These are phyloP conservation scores for Claviceps capensis DNA, from an alignment of 2,329 filamentous ascomycete genomes.

Conservation along the genomic window DNA sequence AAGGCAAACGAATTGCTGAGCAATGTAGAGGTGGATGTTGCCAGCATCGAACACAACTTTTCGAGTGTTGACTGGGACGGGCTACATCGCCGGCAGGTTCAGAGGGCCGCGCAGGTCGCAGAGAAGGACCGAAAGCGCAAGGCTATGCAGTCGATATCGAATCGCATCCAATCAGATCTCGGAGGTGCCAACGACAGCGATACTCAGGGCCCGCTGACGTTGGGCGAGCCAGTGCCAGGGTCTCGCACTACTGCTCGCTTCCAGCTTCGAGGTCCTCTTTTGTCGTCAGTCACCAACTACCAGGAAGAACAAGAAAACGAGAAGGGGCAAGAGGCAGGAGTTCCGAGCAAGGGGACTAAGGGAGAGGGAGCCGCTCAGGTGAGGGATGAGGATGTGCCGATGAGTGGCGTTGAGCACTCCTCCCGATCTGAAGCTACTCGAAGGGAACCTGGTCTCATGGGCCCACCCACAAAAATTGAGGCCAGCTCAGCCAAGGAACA, in stretches of 20 bases:
- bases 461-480: constrained; percentile 29
- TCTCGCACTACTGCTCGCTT: constrained; percentile 37
- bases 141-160: constrained; percentile 41
- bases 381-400: constrained; percentile 36
- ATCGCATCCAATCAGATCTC: constrained; percentile 37
- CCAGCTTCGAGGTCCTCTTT: constrained; percentile 37
- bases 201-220: constrained; percentile 40
- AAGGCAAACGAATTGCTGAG: constrained; percentile 84
- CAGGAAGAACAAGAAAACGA: constrained; percentile 43
- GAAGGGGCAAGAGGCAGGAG: constrained; percentile 12
- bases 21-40: constrained; percentile 90
- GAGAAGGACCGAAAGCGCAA: constrained; percentile 51
- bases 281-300: constrained; percentile 38
- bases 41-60: constrained; percentile 56
- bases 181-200: constrained; percentile 37
- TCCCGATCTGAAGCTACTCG: constrained; percentile 31
- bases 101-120: constrained; percentile 44
- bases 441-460: constrained; percentile 28
- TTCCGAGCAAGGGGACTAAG: constrained; percentile 38
- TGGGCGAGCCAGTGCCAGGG: constrained; percentile 52
- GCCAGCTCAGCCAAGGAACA: constrained; percentile 24
- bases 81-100: constrained; percentile 59
- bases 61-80: constrained; percentile 65
- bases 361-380: background rate
- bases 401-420: constrained; percentile 41